A percentile compares a stretch with the other conserved stretches of the same genome.
Evolutionary conservation across 2,329 filamentous ascomycete genomes (phyloP).

Genomic region (Phyllosticta capitalensis): DNA sequence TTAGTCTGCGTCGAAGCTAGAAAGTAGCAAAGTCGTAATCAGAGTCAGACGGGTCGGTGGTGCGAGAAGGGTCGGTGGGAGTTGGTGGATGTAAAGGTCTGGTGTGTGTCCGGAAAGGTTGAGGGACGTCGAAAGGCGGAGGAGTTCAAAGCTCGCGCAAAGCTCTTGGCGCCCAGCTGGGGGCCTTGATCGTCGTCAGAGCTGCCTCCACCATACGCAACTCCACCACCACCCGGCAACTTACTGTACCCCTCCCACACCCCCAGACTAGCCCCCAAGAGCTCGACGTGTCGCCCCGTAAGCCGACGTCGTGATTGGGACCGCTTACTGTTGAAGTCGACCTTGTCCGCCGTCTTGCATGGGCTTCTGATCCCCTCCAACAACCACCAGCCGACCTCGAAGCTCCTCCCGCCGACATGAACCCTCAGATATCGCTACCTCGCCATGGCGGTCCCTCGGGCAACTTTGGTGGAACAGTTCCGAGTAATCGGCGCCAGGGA

Average conservation of each 20-base stretch:
- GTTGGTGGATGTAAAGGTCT: neutral
- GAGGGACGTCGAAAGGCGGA: neutral
- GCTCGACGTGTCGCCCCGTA: conserved; percentile 4
- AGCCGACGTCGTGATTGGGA: neutral
- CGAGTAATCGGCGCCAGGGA: conserved; percentile 40
- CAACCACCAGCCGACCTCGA: neutral
- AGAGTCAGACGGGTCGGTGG: neutral
- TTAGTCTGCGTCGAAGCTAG: neutral
- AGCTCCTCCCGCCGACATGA: conserved; percentile 32
- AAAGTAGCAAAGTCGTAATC: neutral
- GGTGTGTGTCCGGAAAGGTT: neutral
- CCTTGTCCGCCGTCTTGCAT: neutral
- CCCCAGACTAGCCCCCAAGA: conserved; percentile 2
- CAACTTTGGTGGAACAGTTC: conserved; percentile 43
- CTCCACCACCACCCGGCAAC: conserved; percentile 5
- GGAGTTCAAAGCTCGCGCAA: neutral
- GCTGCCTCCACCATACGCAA: conserved; percentile 2
- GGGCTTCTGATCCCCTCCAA: neutral
- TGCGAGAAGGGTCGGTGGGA: neutral
- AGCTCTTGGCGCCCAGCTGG: neutral
- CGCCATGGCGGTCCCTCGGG: conserved; percentile 42
- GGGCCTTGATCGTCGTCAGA: neutral
- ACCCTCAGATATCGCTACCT: conserved; percentile 51
- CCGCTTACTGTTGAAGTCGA: neutral
- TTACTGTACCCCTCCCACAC: conserved; percentile 1